phyloP scores from a whole-genome alignment of 805 yeast genomes.

The Suhomyces xylopsoci region DNA sequence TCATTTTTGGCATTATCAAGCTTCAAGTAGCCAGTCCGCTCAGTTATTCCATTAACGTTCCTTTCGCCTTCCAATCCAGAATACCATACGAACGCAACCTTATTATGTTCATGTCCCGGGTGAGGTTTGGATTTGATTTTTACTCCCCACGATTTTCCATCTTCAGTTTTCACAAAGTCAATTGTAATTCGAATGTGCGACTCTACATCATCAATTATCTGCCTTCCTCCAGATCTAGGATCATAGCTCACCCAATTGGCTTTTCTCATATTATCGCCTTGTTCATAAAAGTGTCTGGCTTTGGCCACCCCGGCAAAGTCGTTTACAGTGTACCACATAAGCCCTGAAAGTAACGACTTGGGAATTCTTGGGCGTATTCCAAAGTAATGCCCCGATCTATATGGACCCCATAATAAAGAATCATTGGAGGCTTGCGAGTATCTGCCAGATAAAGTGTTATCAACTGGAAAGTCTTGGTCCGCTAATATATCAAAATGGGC shows the following conservation, averaged over 20 bases:
- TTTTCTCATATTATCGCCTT: constrained; percentile 61
- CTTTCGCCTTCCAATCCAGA: constrained; percentile 67
- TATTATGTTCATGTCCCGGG: constrained; percentile 43
- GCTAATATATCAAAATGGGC: constrained; percentile 21
- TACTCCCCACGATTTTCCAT: constrained; percentile 78
- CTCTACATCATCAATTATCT: constrained; percentile 65
- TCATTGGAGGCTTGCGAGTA: constrained; percentile 17
- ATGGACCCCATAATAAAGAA: constrained; percentile 79
- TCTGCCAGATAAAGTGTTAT: constrained; percentile 1
- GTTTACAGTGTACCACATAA: constrained; percentile 83
- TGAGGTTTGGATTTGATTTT: constrained; percentile 66
- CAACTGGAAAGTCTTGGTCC: not conserved
- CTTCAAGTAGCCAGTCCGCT: constrained; percentile 23
- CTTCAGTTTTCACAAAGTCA: constrained; percentile 70
- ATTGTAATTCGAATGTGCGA: constrained; percentile 61
- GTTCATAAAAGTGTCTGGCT: constrained; percentile 74
- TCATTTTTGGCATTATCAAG: constrained; percentile 23
- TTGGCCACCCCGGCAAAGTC: constrained; percentile 49
- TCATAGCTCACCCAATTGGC: constrained; percentile 90
- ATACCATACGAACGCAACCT: constrained; percentile 72
- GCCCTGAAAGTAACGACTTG: constrained; percentile 67
- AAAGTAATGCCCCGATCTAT: constrained; percentile 78
- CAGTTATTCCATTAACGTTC: constrained; percentile 5
- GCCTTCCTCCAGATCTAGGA: constrained; percentile 83
- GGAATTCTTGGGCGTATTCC: constrained; percentile 86